phyloP scores from a whole-genome alignment of 1,284 basidiomycete species.

The Ceratobasidium papillatum region DNA sequence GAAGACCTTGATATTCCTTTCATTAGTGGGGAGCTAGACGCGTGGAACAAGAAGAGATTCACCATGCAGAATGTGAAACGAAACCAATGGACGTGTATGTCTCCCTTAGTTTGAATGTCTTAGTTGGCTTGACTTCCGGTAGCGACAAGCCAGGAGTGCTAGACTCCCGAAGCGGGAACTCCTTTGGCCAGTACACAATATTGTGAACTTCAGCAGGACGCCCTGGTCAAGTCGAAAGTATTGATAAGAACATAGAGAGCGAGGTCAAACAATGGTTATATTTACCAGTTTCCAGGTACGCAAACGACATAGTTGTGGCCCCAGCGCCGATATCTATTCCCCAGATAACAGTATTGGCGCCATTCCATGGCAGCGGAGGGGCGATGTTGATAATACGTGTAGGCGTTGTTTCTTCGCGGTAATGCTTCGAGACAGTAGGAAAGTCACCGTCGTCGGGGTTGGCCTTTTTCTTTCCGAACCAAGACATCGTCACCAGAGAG shows the following conservation, averaged over 20 bases:
- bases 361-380: conserved; percentile 7
- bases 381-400: neutral
- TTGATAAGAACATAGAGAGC: neutral
- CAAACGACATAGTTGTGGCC: conserved; percentile 18
- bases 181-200: conserved; percentile 28
- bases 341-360: neutral
- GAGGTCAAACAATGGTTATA: neutral
- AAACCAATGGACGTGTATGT: conserved; percentile 3
- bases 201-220: conserved; percentile 13
- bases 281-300: neutral
- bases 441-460: conserved; percentile 28
- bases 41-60: neutral
- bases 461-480: conserved; percentile 26
- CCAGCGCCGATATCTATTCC: conserved; percentile 2
- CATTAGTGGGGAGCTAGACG: neutral
- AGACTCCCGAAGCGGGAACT: conserved; percentile 18
- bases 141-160: neutral
- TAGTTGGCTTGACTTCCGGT: neutral
- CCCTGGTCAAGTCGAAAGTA: neutral
- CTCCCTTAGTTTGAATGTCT: neutral
- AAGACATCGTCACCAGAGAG: neutral
- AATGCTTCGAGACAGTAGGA: conserved; percentile 8
- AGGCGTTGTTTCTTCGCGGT: neutral
- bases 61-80: conserved; percentile 21
- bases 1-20: neutral